These are phyloP conservation scores for Boletus subcaerulescens DNA, from an alignment of 768 basidiomycete genomes.

Conservation along the genomic window DNA sequence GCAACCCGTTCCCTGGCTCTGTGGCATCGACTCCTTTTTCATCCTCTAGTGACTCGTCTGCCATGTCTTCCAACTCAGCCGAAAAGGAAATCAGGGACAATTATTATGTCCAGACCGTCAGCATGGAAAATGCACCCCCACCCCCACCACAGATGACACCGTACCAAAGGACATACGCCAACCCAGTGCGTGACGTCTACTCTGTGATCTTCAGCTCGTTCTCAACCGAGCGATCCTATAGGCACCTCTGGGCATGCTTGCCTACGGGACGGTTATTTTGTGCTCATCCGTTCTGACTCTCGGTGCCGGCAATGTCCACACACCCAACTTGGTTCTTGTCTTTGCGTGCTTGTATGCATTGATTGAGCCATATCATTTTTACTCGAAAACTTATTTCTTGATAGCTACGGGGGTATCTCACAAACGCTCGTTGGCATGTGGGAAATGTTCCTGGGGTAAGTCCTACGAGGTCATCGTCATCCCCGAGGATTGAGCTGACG, in stretches of 20 bases:
- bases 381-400: neutral
- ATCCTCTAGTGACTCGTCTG: neutral
- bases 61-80: conserved; percentile 22
- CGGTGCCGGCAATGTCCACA: conserved; percentile 14
- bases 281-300: conserved; percentile 29
- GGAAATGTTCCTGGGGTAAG: conserved; percentile 32
- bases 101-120: conserved; percentile 28
- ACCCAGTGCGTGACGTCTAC: conserved; percentile 15
- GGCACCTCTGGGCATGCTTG: conserved; percentile 29
- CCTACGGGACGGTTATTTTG: conserved; percentile 29
- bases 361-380: neutral
- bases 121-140: conserved; percentile 14
- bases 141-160: conserved; percentile 22
- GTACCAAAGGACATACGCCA: conserved; percentile 26
- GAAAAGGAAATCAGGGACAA: conserved; percentile 25
- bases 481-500: conserved; percentile 1
- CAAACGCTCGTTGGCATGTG: conserved; percentile 32
- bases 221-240: conserved; percentile 2
- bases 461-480: neutral
- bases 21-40: neutral
- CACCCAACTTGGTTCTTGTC: conserved; percentile 26
- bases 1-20: neutral
- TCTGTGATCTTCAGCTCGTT: neutral
- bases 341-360: conserved; percentile 27
- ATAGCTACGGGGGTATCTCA: conserved; percentile 31